These are phyloP conservation scores for Ogataea hybrid DNA, from an alignment of 1,139 yeast species.

Conservation along the genomic window DNA sequence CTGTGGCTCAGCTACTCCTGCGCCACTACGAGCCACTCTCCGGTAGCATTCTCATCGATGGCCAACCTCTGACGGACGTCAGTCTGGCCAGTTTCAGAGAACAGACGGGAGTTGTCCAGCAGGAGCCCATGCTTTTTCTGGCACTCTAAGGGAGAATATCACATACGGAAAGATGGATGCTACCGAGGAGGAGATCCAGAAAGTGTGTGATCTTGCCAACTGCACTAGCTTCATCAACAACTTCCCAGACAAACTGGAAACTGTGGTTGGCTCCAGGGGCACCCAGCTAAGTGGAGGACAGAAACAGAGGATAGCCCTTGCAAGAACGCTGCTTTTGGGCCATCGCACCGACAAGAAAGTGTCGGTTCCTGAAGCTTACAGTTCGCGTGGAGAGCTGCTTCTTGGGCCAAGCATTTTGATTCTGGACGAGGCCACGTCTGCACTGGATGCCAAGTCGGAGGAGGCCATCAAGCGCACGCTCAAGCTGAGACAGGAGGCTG, in stretches of 20 bases:
- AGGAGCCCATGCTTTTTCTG: slow-evolving; percentile 82
- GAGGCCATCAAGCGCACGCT: slow-evolving; percentile 60
- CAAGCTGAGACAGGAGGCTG: slow-evolving; percentile 51
- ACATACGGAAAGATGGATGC: slow-evolving; percentile 61
- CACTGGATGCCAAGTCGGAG: slow-evolving; percentile 74
- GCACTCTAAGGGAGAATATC: slow-evolving; percentile 75
- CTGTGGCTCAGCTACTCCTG: slow-evolving; percentile 70
- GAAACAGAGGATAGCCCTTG: slow-evolving; percentile 85
- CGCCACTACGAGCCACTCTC: slow-evolving; percentile 58
- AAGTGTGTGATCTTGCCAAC: slow-evolving; percentile 50
- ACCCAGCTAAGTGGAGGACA: slow-evolving; percentile 80
- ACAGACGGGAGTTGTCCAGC: slow-evolving; percentile 81
- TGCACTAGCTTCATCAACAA: slow-evolving; percentile 48
- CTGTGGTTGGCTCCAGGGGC: slow-evolving; percentile 55
- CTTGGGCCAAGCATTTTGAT: slow-evolving; percentile 56
- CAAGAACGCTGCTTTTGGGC: slow-evolving; percentile 66
- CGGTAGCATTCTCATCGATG: slow-evolving; percentile 69
- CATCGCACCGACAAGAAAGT: slow-evolving; percentile 20
- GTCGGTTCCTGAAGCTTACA: slow-evolving; percentile 16
- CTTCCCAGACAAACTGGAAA: slow-evolving; percentile 54
- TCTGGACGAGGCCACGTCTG: slow-evolving; percentile 79
- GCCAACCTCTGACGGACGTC: slow-evolving; percentile 57
- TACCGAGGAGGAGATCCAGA: slow-evolving; percentile 48
- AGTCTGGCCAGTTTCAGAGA: slow-evolving; percentile 73
- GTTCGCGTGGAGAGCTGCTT: slow-evolving; percentile 21